Percentiles rank a stretch among this genome's conserved stretches.
phyloP scores from a whole-genome alignment of 345 rosid genomes.

The Syzygium grande region DNA sequence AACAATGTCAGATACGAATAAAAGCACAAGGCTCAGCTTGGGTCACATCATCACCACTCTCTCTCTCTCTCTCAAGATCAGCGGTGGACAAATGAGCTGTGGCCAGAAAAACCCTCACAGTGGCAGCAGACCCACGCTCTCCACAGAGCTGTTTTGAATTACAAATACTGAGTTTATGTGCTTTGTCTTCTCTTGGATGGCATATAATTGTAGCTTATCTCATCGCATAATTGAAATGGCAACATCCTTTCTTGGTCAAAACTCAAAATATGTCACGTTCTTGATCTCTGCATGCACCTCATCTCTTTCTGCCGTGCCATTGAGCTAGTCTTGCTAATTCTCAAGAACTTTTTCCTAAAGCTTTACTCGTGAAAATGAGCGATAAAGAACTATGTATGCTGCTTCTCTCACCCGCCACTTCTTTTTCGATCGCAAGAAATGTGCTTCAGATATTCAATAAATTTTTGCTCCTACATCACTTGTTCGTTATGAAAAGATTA shows the following conservation, averaged over 20 bases:
- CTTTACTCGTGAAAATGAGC: background rate
- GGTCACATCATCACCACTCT: background rate
- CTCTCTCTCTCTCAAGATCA: background rate
- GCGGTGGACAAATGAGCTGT: background rate
- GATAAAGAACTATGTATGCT: background rate
- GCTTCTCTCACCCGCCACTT: background rate
- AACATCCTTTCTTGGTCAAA: background rate
- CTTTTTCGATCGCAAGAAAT: background rate
- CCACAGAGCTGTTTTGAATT: background rate
- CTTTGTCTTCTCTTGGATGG: background rate
- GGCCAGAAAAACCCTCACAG: background rate
- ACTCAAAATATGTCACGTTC: background rate
- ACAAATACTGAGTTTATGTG: background rate
- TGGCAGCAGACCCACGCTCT: background rate
- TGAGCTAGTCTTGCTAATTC: background rate
- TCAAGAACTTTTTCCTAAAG: background rate
- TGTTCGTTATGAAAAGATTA: background rate
- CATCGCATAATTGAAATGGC: background rate
- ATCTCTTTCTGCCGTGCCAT: background rate
- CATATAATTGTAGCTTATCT: background rate
- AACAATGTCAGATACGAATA: background rate
- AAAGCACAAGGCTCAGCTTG: background rate
- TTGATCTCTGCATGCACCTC: background rate
- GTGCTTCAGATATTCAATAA: background rate
- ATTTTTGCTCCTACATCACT: background rate